Percentiles rank a stretch among this genome's conserved stretches.
These are phyloP conservation scores for Capronia americana DNA, from an alignment of 2,329 filamentous ascomycete species.

Conservation along the genomic window DNA sequence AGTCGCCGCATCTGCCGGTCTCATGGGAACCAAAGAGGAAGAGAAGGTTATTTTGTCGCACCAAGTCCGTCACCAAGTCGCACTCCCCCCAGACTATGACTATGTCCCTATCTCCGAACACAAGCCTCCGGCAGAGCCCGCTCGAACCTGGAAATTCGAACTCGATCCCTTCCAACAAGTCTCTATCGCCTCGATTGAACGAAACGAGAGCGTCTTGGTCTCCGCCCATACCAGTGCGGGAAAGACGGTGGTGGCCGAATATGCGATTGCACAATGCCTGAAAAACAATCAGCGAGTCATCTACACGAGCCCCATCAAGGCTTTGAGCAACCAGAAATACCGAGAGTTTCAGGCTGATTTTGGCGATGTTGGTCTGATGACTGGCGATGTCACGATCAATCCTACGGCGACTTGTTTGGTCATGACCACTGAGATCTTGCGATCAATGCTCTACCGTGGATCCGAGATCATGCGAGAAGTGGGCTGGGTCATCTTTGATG, in stretches of 20 bases:
- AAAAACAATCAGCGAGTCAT: constrained; percentile 98
- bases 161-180: constrained; percentile 97
- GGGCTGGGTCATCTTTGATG: constrained; percentile 97
- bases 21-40: constrained; percentile 66
- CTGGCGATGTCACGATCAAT: constrained; percentile 98
- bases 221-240: constrained; percentile 97
- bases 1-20: constrained; percentile 78
- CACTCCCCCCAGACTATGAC: constrained; percentile 89
- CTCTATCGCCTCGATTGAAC: constrained; percentile 91
- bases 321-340: constrained; percentile 97
- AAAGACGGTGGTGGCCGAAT: constrained; percentile 98
- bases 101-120: constrained; percentile 96
- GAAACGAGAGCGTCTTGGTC: constrained; percentile 94
- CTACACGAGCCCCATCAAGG: constrained; percentile 99
- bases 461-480: constrained; percentile 99
- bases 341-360: constrained; percentile 95
- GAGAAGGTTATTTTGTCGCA: constrained; percentile 84
- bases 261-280: constrained; percentile 95
- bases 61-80: constrained; percentile 98
- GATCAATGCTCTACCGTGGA: constrained; percentile 96
- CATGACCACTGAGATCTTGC: constrained; percentile 99
- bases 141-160: constrained; percentile 83
- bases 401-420: constrained; percentile 96
- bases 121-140: constrained; percentile 85
- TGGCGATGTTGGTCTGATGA: constrained; percentile 97